Evolutionary conservation across 495 filamentous ascomycete species (phyloP), one percentile per base, ranked within the genome.

Genomic region (Annulohypoxylon bovei): DNA sequence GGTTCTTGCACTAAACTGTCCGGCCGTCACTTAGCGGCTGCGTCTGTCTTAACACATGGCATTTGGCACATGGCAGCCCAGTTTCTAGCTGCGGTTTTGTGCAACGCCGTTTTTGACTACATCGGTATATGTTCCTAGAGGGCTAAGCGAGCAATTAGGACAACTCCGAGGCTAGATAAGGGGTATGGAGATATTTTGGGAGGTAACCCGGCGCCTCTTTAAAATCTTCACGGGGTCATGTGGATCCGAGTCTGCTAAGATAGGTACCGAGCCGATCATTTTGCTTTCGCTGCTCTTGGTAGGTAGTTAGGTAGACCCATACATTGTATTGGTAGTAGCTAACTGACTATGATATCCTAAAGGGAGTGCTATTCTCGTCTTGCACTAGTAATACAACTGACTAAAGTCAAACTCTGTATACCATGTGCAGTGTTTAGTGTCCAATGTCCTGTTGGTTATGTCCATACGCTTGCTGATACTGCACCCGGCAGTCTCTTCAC

Each of bases 401-500:
- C 57, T 40, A 42, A 68, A 58, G 49, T 40, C 65, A 57, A 25
- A 61, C 32, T 37, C 28, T 50, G 46, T 62, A 65, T 30, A 47
- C 57, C 54, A 44, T 50, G 42, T 46, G 42, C 20, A 39, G 60
- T 42, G 16, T 16, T 16, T n/a, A n/a, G 20, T 42, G 39, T 49
- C 35, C 22, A 49, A 65, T 68, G 9, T 72, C n/a, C 55, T 22
- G 49, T 60, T 32, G 47, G 52, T 40, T 72, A 56, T 65, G 42
- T 68, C 60, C 25, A 42, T 72, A 59, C 23, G 54, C 53, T 58
- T 32, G 55, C 27, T 54, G 60, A 61, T 63, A 39, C 65, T 72
- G 70, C 70, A 55, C 70, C 70, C 44, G 70, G 70, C 70, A 72
- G 70, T 53, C 55, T 11, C 27, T 52, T 50, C 64, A 46, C 30